Evolutionary conservation across 2,329 filamentous ascomycete species (phyloP), one percentile per base, ranked within the genome.

Genomic region (Calonectria ilicicola): DNA sequence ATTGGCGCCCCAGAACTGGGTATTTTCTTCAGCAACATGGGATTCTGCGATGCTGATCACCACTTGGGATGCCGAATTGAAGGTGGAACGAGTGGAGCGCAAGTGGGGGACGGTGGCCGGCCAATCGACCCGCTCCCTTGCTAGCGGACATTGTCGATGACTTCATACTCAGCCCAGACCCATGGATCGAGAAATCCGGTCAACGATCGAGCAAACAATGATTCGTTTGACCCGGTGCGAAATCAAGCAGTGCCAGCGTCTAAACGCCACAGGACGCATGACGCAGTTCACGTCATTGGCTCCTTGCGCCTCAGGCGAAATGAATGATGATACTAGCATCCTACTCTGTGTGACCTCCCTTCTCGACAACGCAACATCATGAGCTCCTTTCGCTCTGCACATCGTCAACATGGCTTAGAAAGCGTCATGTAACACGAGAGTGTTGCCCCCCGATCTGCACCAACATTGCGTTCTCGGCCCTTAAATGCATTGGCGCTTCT

Each of bases 201-300:
- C 67, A 69, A 47, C 29, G 75, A 79, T 80, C 78, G 75, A 77
- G 38, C 68, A 69, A 64, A 21, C 64, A 67, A 26, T 38, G 46
- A 47, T 72, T 64, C 63, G 27, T 67, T 65, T 69, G 26, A 62
- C 38, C 46, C 23, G n/a, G 56, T 35, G 38, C 64, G 56, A 51
- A 70, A 23, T 32, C 53, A 71, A 44, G 53, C 26, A 63, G 49
- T 29, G 12, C 27, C 44, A 63, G 44, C 35, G n/a, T 35, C 19
- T 44, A 67, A 27, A 32, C 47, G 19, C 29, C 42, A 51, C 27
- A 53, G 19, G 72, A 75, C 79, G 78, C 78, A 80, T 80, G 79
- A 80, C 79, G 75, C 73, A 46, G 32, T 64, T 17, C 76, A 74
- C 79, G 76, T 80, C 69, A 78, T 78, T 77, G 75, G 74, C 60